Conservation (phyloP, 2,329 filamentous ascomycete genomes). For the Colletotrichum sp. region DNA sequence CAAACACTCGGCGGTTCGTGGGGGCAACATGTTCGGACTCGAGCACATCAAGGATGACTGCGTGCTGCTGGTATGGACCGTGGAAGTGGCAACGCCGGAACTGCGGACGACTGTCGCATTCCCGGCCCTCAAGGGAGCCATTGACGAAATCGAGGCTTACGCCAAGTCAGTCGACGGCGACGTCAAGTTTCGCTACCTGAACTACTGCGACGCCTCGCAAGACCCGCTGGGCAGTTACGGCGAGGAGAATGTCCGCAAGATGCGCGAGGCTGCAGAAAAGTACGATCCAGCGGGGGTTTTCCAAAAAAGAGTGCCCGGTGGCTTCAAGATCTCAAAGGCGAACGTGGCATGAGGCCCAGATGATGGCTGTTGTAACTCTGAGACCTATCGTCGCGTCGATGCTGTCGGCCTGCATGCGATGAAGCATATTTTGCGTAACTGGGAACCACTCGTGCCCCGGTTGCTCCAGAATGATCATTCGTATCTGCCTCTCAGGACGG, state of each 20-base stretch:
- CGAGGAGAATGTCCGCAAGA: slow-evolving; percentile 23
- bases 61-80: not conserved
- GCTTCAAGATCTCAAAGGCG: not conserved
- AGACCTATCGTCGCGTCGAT: not conserved
- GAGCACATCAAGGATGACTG: slow-evolving; percentile 9
- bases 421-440: not conserved
- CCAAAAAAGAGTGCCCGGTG: not conserved
- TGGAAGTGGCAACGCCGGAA: not conserved
- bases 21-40: slow-evolving; percentile 11
- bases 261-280: slow-evolving; percentile 24
- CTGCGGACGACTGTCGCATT: not conserved
- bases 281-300: not conserved
- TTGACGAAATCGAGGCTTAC: not conserved
- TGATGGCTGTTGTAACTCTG: not conserved
- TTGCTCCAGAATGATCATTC: not conserved
- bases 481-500: not conserved
- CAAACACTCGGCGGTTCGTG: not conserved
- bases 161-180: not conserved
- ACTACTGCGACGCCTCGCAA: slow-evolving; percentile 25
- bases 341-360: not conserved
- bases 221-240: slow-evolving; percentile 26
- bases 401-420: not conserved
- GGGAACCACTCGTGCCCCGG: not conserved
- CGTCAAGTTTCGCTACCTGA: not conserved
- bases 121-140: not conserved